phyloP scores from a whole-genome alignment of 768 basidiomycete species.

The Pisolithus tinctorius region DNA sequence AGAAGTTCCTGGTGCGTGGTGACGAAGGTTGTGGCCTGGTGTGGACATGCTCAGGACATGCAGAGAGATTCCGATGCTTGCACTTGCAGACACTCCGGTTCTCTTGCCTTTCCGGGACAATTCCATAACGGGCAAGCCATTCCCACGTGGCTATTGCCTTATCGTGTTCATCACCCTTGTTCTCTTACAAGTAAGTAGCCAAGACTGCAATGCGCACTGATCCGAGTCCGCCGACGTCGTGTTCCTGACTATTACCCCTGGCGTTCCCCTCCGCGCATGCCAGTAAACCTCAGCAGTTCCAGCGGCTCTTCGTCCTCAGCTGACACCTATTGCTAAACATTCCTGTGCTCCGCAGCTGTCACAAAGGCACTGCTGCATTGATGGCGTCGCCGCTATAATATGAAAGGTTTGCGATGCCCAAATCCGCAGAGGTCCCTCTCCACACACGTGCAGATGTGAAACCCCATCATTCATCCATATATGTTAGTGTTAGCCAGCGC shows the following conservation, averaged over 20 bases:
- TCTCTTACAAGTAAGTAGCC: background rate
- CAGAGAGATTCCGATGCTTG: background rate
- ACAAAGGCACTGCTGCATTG: too few species aligned
- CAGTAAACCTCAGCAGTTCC: too few species aligned
- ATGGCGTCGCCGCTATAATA: too few species aligned
- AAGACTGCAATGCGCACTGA: background rate
- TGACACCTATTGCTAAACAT: too few species aligned
- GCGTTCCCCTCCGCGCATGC: background rate
- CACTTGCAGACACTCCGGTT: background rate
- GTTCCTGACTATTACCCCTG: background rate
- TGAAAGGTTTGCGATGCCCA: too few species aligned
- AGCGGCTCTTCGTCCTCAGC: too few species aligned
- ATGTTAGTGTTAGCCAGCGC: too few species aligned
- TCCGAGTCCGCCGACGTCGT: background rate
- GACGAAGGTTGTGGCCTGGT: background rate
- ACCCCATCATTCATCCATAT: too few species aligned
- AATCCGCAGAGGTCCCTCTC: too few species aligned
- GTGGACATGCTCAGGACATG: background rate
- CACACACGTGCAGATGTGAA: too few species aligned
- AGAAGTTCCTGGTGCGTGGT: slow-evolving; percentile 10
- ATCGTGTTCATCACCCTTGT: background rate
- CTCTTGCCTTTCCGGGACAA: background rate
- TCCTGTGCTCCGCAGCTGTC: too few species aligned
- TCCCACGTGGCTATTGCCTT: slow-evolving; percentile 1
- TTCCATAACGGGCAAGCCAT: background rate